Evolutionary conservation across 306 rosid genomes (phyloP).

Genomic region (Canavalia gladiata): DNA sequence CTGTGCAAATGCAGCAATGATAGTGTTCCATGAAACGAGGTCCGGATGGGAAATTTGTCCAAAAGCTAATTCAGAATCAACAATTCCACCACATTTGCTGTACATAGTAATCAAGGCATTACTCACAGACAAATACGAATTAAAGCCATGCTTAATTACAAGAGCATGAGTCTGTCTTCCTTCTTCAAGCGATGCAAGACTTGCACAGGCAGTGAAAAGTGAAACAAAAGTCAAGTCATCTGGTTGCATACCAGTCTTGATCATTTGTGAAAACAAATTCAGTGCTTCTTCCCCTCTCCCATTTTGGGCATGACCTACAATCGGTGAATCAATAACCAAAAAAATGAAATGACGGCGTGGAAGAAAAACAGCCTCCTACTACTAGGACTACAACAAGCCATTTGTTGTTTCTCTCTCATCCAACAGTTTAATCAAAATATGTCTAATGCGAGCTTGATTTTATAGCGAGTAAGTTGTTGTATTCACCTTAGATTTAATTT

Average conservation of each 20-base stretch:
- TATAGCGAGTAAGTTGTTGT: background rate
- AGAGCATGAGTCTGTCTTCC: constrained; percentile 53
- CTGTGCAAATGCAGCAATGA: constrained; percentile 64
- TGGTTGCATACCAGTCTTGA: constrained; percentile 53
- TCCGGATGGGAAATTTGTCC: constrained; percentile 57
- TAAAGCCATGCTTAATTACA: constrained; percentile 51
- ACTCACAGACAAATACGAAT: constrained; percentile 55
- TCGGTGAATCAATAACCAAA: background rate
- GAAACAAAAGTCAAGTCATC: constrained; percentile 62
- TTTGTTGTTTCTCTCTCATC: background rate
- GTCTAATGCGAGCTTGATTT: background rate
- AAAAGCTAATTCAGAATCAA: constrained; percentile 52
- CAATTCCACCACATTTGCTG: constrained; percentile 61
- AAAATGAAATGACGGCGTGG: background rate
- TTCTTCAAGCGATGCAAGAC: constrained; percentile 55
- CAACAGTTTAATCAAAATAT: constrained; percentile 6
- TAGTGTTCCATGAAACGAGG: constrained; percentile 62
- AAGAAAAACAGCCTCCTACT: constrained; percentile 6
- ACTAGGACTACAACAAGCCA: constrained; percentile 16
- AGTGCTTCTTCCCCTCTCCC: constrained; percentile 64
- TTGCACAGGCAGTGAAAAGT: constrained; percentile 59
- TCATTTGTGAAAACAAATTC: constrained; percentile 55
- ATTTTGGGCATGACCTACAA: constrained; percentile 62
- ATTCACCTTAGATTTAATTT: too few relatives aligned
- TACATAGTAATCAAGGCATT: constrained; percentile 67